Evolutionary conservation across 331 rosid species (phyloP).

Genomic region (Dryas integrifolia): DNA sequence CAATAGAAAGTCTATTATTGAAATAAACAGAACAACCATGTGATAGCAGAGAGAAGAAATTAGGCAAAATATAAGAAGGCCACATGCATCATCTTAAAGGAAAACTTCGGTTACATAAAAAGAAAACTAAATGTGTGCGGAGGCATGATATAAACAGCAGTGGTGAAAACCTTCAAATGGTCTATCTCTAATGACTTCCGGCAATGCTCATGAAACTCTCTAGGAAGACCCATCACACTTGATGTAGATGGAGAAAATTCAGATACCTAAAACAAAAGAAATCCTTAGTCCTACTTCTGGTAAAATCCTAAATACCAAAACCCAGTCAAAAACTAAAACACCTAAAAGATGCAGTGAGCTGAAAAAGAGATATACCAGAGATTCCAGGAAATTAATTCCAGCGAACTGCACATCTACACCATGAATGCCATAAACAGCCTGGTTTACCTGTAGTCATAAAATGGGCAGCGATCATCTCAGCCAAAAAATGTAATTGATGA

Average conservation of each 20-base stretch:
- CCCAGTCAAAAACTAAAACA: constrained; percentile 17
- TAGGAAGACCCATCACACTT: constrained; percentile 91
- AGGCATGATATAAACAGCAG: constrained; percentile 18
- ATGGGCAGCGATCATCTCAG: background rate
- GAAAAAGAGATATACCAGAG: constrained; percentile 54
- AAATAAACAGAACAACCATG: constrained; percentile 11
- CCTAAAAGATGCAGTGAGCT: constrained; percentile 13
- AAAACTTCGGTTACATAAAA: constrained; percentile 18
- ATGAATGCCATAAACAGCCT: constrained; percentile 71
- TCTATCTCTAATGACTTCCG: constrained; percentile 72
- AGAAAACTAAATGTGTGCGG: constrained; percentile 9
- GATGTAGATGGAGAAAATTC: constrained; percentile 97
- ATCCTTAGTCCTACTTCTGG: constrained; percentile 16
- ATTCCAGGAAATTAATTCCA: constrained; percentile 82
- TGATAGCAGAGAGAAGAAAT: constrained; percentile 1
- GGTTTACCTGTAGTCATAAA: constrained; percentile 62
- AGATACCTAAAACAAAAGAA: constrained; percentile 52
- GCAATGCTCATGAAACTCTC: constrained; percentile 97
- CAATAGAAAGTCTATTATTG: constrained; percentile 62
- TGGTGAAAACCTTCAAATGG: constrained; percentile 65
- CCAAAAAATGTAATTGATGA: background rate
- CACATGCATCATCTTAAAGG: constrained; percentile 15
- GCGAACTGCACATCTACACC: constrained; percentile 76
- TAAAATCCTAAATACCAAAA: constrained; percentile 29
- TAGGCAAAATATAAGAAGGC: constrained; percentile 16